Base-by-base conservation (phyloP, 805 yeast genomes). In the Kuraishia piskuri region DNA sequence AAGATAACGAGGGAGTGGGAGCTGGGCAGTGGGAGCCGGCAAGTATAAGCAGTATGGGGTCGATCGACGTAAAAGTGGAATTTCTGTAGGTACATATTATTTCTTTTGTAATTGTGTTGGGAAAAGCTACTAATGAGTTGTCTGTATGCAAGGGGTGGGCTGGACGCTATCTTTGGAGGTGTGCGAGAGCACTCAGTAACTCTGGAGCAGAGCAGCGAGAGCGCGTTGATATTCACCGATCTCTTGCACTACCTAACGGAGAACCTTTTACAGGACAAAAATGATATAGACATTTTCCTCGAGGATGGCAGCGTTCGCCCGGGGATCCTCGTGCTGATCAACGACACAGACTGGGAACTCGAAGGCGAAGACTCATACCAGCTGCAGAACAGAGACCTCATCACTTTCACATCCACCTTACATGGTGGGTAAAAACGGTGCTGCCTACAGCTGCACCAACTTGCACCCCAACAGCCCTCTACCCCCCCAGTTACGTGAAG, bases 281-380 rank as follows among this genome's bases (percentile, higher is more conserved):
- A 79, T 55, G 90, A 86, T 62, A 71, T 77, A 25, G 85, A 82
- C 2, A 86, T 90, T 12, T 90, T 92, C 62, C 74, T 91, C 6
- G 94, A 88, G 61, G 91, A 88, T 59, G 96, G 75, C 10, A 79
- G 84, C 1, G 83, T 90, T 14, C 81, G 98, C 51, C 96, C 98
- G 0, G 99, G 99, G 2, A 89, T 92, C 49, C 72, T 92, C 56
- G 96, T 94, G 9, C 75, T 92, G 53, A 86, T 92, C 57, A 92
- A 92, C 63, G 98, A 92, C 65, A 83, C 96, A 0, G 99, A 92
- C 70, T 92, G 98, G 98, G 99, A 92, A 63, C 69, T 92, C 14
- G 96, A 90, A 66, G 98, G 90, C 10, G 90, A 85, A 67, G 90
- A 88, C 60, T 86, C 80, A 9, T 90, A 90, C 62, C 81, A 75